Conservation (phyloP, 2,329 filamentous ascomycete species). For the Colletotrichum lupini region DNA sequence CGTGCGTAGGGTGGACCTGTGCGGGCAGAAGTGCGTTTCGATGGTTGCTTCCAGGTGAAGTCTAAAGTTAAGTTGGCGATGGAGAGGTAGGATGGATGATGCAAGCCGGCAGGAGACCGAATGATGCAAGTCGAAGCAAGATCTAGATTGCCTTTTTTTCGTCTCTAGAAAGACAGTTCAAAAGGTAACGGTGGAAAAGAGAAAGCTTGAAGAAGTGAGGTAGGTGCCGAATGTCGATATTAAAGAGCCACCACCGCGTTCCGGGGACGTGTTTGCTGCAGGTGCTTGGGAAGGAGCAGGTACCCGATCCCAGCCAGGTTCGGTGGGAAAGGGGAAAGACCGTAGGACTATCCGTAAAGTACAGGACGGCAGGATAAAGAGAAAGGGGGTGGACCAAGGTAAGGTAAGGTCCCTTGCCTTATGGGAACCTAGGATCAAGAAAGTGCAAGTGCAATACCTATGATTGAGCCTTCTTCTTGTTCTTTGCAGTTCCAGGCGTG, state of each 20-base stretch:
- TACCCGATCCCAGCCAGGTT: background rate
- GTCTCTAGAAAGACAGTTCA: conserved; percentile 14
- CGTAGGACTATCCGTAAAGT: too few relatives aligned
- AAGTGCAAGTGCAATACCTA: background rate
- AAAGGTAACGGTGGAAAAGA: background rate
- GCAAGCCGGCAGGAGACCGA: background rate
- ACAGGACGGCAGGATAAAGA: background rate
- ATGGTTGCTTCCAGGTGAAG: background rate
- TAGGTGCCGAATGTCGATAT: background rate
- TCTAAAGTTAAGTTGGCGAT: conserved; percentile 1
- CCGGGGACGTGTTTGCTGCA: background rate
- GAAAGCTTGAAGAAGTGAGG: background rate
- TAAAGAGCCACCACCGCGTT: background rate
- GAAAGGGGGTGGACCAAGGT: background rate
- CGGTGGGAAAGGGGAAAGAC: background rate
- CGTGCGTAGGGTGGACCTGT: background rate
- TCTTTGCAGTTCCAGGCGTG: background rate
- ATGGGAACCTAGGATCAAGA: background rate
- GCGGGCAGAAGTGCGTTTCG: conserved; percentile 15
- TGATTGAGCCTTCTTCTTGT: background rate
- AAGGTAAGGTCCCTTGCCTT: background rate
- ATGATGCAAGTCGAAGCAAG: background rate
- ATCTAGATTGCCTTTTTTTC: background rate
- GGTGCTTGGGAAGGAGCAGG: background rate
- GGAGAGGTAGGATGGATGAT: background rate